phyloP scores from a whole-genome alignment of 441 rosid genomes.

The Adansonia rubrostipa region DNA sequence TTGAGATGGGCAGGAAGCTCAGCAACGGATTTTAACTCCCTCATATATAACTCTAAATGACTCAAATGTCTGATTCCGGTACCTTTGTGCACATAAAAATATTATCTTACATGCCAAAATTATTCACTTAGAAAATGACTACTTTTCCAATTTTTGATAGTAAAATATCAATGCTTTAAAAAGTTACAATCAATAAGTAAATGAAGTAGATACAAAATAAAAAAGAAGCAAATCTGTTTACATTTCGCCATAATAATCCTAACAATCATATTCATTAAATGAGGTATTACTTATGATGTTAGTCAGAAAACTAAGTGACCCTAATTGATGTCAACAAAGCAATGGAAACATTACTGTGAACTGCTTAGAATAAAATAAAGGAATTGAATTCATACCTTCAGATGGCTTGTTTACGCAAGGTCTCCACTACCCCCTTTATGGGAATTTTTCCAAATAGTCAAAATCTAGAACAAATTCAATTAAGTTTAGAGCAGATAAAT shows the following conservation, averaged over 20 bases:
- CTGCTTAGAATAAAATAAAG: neutral
- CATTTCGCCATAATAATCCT: slow-evolving; percentile 4
- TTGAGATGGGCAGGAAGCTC: neutral
- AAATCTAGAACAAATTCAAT: slow-evolving; percentile 54
- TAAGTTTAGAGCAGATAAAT: slow-evolving; percentile 7
- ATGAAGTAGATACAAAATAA: neutral
- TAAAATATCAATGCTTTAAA: neutral
- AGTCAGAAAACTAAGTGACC: neutral
- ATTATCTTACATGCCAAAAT: neutral
- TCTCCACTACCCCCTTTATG: slow-evolving; percentile 82
- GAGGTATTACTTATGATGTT: neutral
- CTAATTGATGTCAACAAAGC: slow-evolving; percentile 8
- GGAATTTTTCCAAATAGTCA: slow-evolving; percentile 88
- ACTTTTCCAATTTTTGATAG: slow-evolving; percentile 2
- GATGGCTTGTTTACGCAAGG: slow-evolving; percentile 71
- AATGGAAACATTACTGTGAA: neutral
- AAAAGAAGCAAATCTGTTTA: neutral
- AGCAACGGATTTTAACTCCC: neutral
- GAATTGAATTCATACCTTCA: slow-evolving; percentile 57
- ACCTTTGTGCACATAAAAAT: neutral
- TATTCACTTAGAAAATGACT: slow-evolving; percentile 10
- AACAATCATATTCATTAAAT: neutral
- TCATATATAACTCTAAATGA: neutral
- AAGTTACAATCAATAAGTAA: neutral
- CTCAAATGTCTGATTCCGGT: neutral